Base-by-base conservation (phyloP, 306 rosid genomes). In the Gillenia trifoliata region DNA sequence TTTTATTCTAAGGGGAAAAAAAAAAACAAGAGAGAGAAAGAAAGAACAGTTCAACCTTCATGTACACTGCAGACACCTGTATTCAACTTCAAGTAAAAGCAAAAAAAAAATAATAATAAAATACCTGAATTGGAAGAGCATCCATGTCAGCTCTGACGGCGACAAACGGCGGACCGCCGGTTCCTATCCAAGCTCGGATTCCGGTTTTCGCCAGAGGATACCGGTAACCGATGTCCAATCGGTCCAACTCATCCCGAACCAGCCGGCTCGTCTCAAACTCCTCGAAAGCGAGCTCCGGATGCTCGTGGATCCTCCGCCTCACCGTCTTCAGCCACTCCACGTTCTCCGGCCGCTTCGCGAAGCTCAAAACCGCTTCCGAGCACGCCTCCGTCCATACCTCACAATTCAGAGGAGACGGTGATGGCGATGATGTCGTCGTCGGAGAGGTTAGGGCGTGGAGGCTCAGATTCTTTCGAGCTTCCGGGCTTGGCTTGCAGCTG, bases 111-210 rank as follows among this genome's bases (percentile, higher is more conserved):
- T 9, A 54, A n/a, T 13, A 47, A 47, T 13, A 22, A n/a, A 17
- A n/a, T 30, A 88, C 98, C 97, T 93, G 97, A 38, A 93, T 91
- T 2, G 98, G 98, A 47, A 91, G 96, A n/a, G 98, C 97, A 61
- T 93, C 98, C 98, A 93, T 91, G 87, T 93, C 98, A 59, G 98
- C 98, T 80, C 98, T 83, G 78, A 93, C 71, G 10, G 97, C 97
- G 43, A 93, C 97, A 79, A 88, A 91, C 56, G 98, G 98, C 9
- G 97, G 93, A 9, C 88, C 82, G 0, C 97, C 96, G n/a, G 96
- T 89, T 1, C 98, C 98, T 84, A 93, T 88, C 94, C 80, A 88
- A 54, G 92, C 98, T 17, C 96, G 84, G 43, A 93, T 79, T 26
- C 98, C 98, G 75, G 98, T 93, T 64, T 81, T 87, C 0, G 97